phyloP scores from a whole-genome alignment of 176 grass and related monocot species.

The Bromus sterilis region DNA sequence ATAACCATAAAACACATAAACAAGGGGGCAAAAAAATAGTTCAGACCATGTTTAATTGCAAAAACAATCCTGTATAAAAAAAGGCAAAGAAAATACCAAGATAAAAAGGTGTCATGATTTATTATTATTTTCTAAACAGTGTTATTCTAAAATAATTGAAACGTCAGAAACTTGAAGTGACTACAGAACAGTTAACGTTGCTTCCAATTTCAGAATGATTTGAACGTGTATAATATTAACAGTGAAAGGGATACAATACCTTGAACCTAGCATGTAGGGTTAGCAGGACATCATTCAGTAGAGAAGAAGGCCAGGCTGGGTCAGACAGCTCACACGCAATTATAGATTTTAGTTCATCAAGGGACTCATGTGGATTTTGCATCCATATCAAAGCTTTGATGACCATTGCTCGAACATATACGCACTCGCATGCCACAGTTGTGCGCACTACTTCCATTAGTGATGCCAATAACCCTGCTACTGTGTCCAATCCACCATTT shows the following conservation, averaged over 20 bases:
- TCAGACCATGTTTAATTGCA: neutral
- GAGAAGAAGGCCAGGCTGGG: constrained; percentile 91
- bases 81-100: neutral
- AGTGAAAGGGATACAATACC: constrained; percentile 36
- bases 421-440: constrained; percentile 97
- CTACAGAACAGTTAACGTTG: neutral
- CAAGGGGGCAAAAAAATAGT: neutral
- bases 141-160: neutral
- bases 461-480: constrained; percentile 90
- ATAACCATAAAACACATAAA: neutral
- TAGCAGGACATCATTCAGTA: constrained; percentile 93
- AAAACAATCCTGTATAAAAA: neutral
- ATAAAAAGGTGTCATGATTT: neutral
- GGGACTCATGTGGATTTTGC: constrained; percentile 98
- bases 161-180: neutral
- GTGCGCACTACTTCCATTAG: constrained; percentile 97
- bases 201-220: constrained; percentile 2
- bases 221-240: constrained; percentile 1
- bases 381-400: constrained; percentile 99
- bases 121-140: neutral
- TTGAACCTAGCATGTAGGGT: constrained; percentile 99
- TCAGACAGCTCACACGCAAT: constrained; percentile 98
- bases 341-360: constrained; percentile 89
- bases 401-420: constrained; percentile 98
- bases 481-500: constrained; percentile 67